Conservation (phyloP, 1,139 yeast genomes). For the Cylindricascospora bacillispora region DNA sequence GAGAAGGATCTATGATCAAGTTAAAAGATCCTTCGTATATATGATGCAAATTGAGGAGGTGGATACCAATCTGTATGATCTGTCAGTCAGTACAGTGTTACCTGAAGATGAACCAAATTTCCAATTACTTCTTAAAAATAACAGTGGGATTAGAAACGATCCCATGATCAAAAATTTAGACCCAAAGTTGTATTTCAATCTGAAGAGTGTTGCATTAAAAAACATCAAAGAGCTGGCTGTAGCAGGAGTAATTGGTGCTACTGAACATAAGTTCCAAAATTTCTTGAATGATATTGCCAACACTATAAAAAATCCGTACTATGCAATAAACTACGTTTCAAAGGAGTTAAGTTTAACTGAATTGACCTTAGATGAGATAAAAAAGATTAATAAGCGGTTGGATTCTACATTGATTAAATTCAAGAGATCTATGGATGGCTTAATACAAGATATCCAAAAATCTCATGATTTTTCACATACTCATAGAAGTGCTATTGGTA, state of each 20-base stretch:
- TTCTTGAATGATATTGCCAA: constrained; percentile 71
- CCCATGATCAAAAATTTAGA: constrained; percentile 40
- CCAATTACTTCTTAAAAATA: constrained; percentile 34
- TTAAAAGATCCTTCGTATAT: constrained; percentile 68
- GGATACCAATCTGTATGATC: constrained; percentile 57
- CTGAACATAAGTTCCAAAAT: constrained; percentile 58
- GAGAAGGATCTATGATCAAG: constrained; percentile 55
- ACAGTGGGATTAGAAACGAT: constrained; percentile 14
- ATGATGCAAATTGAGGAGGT: constrained; percentile 62
- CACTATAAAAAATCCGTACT: constrained; percentile 71
- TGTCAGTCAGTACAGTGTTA: constrained; percentile 59
- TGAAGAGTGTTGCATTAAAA: constrained; percentile 68
- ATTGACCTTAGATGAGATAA: constrained; percentile 35
- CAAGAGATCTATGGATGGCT: constrained; percentile 10
- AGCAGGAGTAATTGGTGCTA: constrained; percentile 51
- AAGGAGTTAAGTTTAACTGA: constrained; percentile 50
- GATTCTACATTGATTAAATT: constrained; percentile 5
- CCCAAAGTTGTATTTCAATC: constrained; percentile 51
- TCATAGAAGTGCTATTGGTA: constrained; percentile 20
- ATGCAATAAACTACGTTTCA: constrained; percentile 49
- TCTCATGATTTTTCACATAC: constrained; percentile 12
- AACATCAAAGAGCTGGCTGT: constrained; percentile 65
- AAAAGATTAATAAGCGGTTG: constrained; percentile 8
- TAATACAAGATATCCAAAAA: constrained; percentile 12
- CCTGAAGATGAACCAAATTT: constrained; percentile 56